phyloP scores from a whole-genome alignment of 371 early-diverging fungal species.

The Batkoa obscura region DNA sequence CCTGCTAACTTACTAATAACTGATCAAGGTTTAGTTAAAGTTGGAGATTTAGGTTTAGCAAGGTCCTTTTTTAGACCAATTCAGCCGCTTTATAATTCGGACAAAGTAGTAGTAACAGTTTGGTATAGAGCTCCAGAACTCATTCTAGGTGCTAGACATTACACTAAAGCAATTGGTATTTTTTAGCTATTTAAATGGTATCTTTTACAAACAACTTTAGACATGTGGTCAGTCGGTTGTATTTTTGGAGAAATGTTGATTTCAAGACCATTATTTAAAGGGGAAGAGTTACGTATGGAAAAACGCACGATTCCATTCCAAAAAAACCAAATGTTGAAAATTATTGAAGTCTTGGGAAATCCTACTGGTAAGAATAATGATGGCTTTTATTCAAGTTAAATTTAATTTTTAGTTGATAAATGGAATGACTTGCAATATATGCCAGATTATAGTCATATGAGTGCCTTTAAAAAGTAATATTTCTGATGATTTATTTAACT shows the following conservation, averaged over 20 bases:
- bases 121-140: conserved; percentile 97
- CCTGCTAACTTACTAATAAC: conserved; percentile 82
- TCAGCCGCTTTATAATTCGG: conserved; percentile 55
- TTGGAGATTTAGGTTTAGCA: conserved; percentile 81
- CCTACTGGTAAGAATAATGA: conserved; percentile 45
- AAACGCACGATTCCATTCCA: conserved; percentile 81
- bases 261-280: conserved; percentile 79
- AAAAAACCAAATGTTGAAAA: conserved; percentile 67
- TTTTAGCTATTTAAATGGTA: conserved; percentile 4
- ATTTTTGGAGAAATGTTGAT: conserved; percentile 86
- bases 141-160: conserved; percentile 75
- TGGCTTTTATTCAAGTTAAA: neutral
- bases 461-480: conserved; percentile 30
- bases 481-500: neutral
- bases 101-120: conserved; percentile 92
- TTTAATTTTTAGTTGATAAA: conserved; percentile 31
- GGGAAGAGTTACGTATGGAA: conserved; percentile 86
- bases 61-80: conserved; percentile 62
- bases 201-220: conserved; percentile 13
- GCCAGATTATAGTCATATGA: conserved; percentile 44
- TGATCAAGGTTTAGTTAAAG: conserved; percentile 41
- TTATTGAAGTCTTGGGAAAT: conserved; percentile 74
- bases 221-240: conserved; percentile 93
- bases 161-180: conserved; percentile 69
- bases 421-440: conserved; percentile 57